Percentiles rank a stretch among this genome's conserved stretches.
Evolutionary conservation across 176 grass and related monocot genomes (phyloP).

Genomic region (Poa annua): DNA sequence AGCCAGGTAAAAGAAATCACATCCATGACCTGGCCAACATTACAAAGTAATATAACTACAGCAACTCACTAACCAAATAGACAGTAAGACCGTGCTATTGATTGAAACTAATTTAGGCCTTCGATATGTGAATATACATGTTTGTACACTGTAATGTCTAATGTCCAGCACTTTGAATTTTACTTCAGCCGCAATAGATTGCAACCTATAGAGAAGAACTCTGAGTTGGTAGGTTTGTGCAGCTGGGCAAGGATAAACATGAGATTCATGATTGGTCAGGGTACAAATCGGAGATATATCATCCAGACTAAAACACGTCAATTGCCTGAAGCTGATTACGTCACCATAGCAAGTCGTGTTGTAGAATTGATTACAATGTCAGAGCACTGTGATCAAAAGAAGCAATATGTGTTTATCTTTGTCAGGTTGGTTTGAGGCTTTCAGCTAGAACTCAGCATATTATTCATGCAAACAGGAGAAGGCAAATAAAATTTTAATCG

Average conservation of each 20-base stretch:
- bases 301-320: not conserved
- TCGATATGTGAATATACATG: no score
- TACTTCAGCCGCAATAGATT: slow-evolving; percentile 6
- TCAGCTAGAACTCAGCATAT: not conserved
- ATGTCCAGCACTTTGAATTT: not conserved
- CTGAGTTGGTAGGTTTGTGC: not conserved
- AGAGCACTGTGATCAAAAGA: not conserved
- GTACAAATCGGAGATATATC: not conserved
- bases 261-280: not conserved
- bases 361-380: not conserved
- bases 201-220: not conserved
- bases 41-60: no score
- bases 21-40: no score
- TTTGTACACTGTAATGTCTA: not conserved
- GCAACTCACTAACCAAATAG: no score
- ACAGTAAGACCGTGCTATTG: no score
- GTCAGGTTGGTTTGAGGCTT: slow-evolving; percentile 5
- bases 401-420: not conserved
- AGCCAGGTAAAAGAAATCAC: no score
- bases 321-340: not conserved
- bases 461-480: not conserved
- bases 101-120: no score
- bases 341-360: not conserved
- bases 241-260: not conserved
- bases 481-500: not conserved